Evolutionary conservation across 2,329 filamentous ascomycete genomes (phyloP).

Genomic region (Fusarium sororula): DNA sequence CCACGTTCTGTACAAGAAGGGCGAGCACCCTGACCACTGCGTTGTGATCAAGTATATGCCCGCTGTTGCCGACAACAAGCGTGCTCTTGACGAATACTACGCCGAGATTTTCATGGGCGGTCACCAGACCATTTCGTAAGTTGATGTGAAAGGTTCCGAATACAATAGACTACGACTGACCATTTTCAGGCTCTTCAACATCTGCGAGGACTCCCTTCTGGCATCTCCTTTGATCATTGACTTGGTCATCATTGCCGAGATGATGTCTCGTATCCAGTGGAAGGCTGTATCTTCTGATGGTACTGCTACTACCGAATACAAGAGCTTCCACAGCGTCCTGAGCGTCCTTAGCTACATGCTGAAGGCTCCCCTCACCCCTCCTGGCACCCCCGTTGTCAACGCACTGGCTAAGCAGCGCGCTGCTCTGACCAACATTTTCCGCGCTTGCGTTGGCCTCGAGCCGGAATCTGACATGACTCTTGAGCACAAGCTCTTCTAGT

Average conservation of each 20-base stretch:
- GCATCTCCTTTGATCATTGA: slow-evolving; percentile 98
- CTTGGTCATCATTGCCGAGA: slow-evolving; percentile 89
- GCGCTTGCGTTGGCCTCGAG: slow-evolving; percentile 94
- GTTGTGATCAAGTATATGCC: slow-evolving; percentile 99
- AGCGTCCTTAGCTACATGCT: slow-evolving; percentile 99
- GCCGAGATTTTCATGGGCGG: slow-evolving; percentile 99
- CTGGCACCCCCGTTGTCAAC: slow-evolving; percentile 95
- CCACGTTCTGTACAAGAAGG: slow-evolving; percentile 85
- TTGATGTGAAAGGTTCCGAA: slow-evolving; percentile 12
- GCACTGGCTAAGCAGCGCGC: slow-evolving; percentile 94
- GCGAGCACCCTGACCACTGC: slow-evolving; percentile 96
- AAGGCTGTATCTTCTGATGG: slow-evolving; percentile 67
- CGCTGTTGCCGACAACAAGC: slow-evolving; percentile 98
- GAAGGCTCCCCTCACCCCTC: slow-evolving; percentile 91
- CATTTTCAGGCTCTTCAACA: slow-evolving; percentile 85
- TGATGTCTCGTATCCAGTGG: slow-evolving; percentile 99
- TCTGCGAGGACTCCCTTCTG: slow-evolving; percentile 97
- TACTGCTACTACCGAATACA: slow-evolving; percentile 72
- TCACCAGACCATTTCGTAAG: slow-evolving; percentile 92
- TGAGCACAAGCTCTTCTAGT: slow-evolving; percentile 94
- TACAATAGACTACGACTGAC: slow-evolving; percentile 22
- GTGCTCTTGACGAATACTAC: slow-evolving; percentile 98
- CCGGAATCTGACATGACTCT: slow-evolving; percentile 99
- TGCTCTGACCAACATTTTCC: slow-evolving; percentile 97
- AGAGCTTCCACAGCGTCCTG: slow-evolving; percentile 95